Percentiles rank a stretch among this genome's conserved stretches.
phyloP scores from a whole-genome alignment of 2,329 filamentous ascomycete genomes.

The Aspergillus awamori region DNA sequence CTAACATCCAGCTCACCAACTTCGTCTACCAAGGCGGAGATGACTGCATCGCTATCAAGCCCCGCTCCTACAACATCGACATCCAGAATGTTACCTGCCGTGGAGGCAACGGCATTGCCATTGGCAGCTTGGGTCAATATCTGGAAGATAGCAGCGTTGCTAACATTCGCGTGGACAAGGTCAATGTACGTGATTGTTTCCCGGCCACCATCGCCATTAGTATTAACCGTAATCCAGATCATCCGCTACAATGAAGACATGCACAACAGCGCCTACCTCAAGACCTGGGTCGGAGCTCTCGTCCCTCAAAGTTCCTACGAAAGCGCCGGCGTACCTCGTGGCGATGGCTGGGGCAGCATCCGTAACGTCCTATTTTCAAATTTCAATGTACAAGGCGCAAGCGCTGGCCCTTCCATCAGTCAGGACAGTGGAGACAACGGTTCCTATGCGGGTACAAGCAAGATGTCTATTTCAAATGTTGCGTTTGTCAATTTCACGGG shows the following conservation, averaged over 20 bases:
- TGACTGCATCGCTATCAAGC: conserved; percentile 65
- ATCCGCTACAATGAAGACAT: conserved; percentile 52
- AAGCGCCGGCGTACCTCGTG: conserved; percentile 51
- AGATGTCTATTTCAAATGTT: conserved; percentile 55
- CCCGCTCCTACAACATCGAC: conserved; percentile 62
- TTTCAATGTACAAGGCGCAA: conserved; percentile 53
- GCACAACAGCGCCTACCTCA: conserved; percentile 57
- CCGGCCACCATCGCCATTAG: too few species aligned
- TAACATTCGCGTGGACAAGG: conserved; percentile 54
- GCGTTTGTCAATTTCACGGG: conserved; percentile 58
- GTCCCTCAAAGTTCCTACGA: conserved; percentile 54
- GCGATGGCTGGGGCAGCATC: conserved; percentile 59
- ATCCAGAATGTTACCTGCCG: conserved; percentile 58
- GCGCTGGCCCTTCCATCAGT: conserved; percentile 48
- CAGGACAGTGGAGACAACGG: conserved; percentile 57
- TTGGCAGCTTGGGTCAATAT: conserved; percentile 59
- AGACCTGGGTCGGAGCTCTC: conserved; percentile 58
- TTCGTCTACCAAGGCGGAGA: conserved; percentile 61
- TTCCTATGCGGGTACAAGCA: conserved; percentile 51
- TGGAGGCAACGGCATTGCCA: conserved; percentile 57
- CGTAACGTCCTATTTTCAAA: conserved; percentile 56
- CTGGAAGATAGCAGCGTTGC: conserved; percentile 56
- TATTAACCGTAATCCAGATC: conserved; percentile 29
- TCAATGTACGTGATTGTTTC: conserved; percentile 26
- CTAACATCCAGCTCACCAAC: conserved; percentile 54